These are phyloP conservation scores for Pelargonium cotyledonis DNA, from an alignment of 441 rosid genomes.

Conservation along the genomic window DNA sequence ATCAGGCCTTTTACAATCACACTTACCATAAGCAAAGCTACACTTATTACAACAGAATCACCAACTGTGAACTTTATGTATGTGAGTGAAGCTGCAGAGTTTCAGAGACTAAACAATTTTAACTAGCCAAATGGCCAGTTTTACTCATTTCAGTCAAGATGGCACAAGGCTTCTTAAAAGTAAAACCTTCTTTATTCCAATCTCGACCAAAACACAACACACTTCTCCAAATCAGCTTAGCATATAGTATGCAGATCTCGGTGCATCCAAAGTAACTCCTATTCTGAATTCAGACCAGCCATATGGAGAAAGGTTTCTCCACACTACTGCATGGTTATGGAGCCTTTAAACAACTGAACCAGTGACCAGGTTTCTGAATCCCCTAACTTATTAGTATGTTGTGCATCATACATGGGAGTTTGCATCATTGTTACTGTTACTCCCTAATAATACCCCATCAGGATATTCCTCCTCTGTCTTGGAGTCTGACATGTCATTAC, in stretches of 20 bases:
- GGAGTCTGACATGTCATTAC: constrained; percentile 24
- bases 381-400: constrained; percentile 2
- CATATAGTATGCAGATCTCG: too few relatives aligned
- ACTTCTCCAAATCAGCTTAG: background rate
- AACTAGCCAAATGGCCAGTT: background rate
- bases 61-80: background rate
- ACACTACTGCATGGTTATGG: background rate
- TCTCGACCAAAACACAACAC: too few relatives aligned
- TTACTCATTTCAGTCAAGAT: background rate
- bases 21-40: background rate
- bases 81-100: constrained; percentile 1
- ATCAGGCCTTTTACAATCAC: background rate
- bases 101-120: background rate
- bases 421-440: constrained; percentile 11
- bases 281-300: background rate
- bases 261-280: background rate
- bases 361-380: background rate
- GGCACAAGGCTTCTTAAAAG: background rate
- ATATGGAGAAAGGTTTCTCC: background rate
- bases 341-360: background rate
- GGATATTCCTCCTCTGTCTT: constrained; percentile 17
- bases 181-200: background rate
- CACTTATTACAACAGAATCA: constrained; percentile 5
- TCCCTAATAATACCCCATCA: constrained; percentile 11
- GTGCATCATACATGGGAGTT: constrained; percentile 15